Evolutionary conservation across 2,329 filamentous ascomycete genomes (phyloP).

Genomic region (Waltergamsia citrina): DNA sequence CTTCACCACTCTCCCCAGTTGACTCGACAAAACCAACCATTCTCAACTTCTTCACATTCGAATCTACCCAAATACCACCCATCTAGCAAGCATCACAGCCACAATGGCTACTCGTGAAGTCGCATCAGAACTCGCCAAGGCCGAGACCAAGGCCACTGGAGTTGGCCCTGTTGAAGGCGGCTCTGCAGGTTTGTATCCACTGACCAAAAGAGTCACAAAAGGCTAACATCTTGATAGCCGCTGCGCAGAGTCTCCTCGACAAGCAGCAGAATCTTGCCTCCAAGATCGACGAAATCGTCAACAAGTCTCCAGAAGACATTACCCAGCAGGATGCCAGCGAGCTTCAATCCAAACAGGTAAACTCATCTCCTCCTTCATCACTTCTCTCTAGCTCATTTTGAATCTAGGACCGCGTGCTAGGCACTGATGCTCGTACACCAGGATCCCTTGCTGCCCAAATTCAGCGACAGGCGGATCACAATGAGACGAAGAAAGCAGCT

Average conservation of each 20-base stretch:
- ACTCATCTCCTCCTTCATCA: background rate
- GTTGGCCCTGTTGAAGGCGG: background rate
- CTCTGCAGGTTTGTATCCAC: background rate
- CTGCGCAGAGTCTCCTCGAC: slow-evolving; percentile 5
- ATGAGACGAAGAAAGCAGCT: background rate
- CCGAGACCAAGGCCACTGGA: background rate
- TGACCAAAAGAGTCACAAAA: background rate
- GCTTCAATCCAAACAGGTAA: slow-evolving; percentile 2
- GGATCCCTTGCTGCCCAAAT: slow-evolving; percentile 1
- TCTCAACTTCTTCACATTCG: no score
- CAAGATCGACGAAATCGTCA: background rate
- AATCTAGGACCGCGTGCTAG: slow-evolving; percentile 4
- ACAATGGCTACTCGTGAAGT: background rate
- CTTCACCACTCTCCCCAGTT: no score
- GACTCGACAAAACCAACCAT: no score
- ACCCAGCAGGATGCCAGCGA: slow-evolving; percentile 3
- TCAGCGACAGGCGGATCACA: slow-evolving; percentile 5
- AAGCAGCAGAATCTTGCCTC: slow-evolving; percentile 5
- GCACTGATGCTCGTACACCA: slow-evolving; percentile 1
- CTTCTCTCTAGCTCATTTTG: background rate
- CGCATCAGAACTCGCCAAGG: background rate
- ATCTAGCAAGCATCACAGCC: no score
- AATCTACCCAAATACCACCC: no score
- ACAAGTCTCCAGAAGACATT: slow-evolving; percentile 1
- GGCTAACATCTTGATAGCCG: slow-evolving; percentile 1